phyloP scores from a whole-genome alignment of 768 basidiomycete genomes.

The Agrocybe pediades region DNA sequence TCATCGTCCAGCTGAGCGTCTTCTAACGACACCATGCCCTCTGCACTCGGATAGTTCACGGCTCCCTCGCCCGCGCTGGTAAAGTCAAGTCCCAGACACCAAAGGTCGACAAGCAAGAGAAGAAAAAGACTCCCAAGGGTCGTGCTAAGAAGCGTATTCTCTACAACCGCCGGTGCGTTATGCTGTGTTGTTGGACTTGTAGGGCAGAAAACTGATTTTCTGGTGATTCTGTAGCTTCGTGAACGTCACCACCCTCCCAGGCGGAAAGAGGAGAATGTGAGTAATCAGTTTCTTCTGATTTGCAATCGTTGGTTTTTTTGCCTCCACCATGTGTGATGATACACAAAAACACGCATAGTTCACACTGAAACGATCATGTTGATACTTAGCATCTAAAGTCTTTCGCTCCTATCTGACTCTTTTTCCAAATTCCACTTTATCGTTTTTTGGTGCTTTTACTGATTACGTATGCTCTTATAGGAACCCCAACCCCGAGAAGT shows the following conservation, averaged over 20 bases:
- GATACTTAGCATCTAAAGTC: slow-evolving; percentile 87
- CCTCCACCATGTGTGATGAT: slow-evolving; percentile 48
- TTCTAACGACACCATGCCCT: neutral
- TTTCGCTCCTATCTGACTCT: slow-evolving; percentile 99
- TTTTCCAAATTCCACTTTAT: slow-evolving; percentile 13
- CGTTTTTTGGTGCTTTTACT: slow-evolving; percentile 20
- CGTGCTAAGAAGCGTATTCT: slow-evolving; percentile 96
- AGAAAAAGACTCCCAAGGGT: slow-evolving; percentile 97
- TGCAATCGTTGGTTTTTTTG: neutral
- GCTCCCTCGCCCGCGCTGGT: slow-evolving; percentile 98
- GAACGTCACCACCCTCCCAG: slow-evolving; percentile 87
- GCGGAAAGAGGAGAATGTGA: slow-evolving; percentile 96
- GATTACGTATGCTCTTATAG: slow-evolving; percentile 31
- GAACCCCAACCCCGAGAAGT: slow-evolving; percentile 71
- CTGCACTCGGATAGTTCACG: slow-evolving; percentile 74
- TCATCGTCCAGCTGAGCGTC: slow-evolving; percentile 8
- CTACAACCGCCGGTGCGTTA: slow-evolving; percentile 87
- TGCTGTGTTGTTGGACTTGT: neutral
- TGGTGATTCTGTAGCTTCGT: slow-evolving; percentile 65
- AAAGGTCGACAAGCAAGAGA: slow-evolving; percentile 98
- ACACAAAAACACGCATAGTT: slow-evolving; percentile 81
- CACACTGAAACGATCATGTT: slow-evolving; percentile 90
- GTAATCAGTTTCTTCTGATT: slow-evolving; percentile 40
- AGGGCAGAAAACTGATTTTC: neutral
- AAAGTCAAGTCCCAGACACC: slow-evolving; percentile 99